phyloP scores from a whole-genome alignment of 768 basidiomycete species.

The Phlebiopsis flavidoalba region DNA sequence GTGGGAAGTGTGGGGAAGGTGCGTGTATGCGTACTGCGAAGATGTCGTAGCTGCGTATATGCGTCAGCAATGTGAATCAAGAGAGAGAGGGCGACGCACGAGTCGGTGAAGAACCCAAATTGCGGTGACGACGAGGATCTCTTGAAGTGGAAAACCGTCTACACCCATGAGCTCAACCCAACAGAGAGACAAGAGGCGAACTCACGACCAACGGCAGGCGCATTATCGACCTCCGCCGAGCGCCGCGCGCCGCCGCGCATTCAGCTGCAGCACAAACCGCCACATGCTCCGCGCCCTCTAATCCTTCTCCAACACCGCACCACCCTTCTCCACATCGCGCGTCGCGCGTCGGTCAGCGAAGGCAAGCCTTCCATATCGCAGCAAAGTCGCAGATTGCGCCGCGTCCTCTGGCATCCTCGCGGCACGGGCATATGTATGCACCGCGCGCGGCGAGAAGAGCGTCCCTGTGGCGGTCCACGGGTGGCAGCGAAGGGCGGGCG shows the following conservation, averaged over 20 bases:
- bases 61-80: background rate
- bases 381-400: background rate
- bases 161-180: background rate
- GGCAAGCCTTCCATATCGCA: background rate
- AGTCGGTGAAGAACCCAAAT: slow-evolving; percentile 27
- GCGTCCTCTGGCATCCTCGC: background rate
- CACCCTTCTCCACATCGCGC: no score
- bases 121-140: slow-evolving; percentile 30
- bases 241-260: slow-evolving; percentile 23
- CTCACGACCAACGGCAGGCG: slow-evolving; percentile 39
- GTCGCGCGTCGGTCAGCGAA: background rate
- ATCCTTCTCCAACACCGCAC: background rate
- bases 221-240: slow-evolving; percentile 47
- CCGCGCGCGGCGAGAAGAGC: no score
- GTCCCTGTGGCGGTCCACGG: background rate
- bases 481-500: background rate
- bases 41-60: slow-evolving; percentile 26
- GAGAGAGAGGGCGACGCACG: slow-evolving; percentile 15
- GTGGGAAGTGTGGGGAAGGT: background rate
- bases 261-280: background rate
- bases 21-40: slow-evolving; percentile 18
- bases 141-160: slow-evolving; percentile 50
- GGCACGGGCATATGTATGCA: background rate
- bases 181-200: background rate
- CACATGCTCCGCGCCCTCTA: background rate